These are phyloP conservation scores for Trametes pubescens DNA, from an alignment of 1,284 basidiomycete species.

Conservation along the genomic window DNA sequence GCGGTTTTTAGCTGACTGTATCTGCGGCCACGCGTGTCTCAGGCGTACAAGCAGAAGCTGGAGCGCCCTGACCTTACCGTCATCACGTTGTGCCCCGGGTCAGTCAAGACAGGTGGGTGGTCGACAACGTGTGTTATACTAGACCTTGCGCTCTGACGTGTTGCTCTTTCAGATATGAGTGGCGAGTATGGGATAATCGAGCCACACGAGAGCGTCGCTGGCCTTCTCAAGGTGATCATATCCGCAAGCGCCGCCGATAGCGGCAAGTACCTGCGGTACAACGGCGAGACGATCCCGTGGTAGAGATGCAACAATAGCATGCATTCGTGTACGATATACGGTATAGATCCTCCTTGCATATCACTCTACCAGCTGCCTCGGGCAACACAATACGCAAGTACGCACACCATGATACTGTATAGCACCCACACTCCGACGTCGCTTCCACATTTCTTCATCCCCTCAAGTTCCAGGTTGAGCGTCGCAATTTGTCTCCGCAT, in stretches of 20 bases:
- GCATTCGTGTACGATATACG: not conserved
- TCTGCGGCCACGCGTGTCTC: not conserved
- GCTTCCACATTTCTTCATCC: no score
- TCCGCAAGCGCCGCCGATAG: slow-evolving; percentile 30
- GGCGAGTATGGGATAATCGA: slow-evolving; percentile 40
- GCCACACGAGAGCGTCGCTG: slow-evolving; percentile 38
- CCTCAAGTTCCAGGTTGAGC: no score
- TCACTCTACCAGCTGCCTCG: no score
- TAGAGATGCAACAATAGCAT: not conserved
- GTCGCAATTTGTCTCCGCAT: no score
- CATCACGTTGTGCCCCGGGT: not conserved
- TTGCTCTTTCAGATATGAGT: slow-evolving; percentile 41
- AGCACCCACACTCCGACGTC: no score
- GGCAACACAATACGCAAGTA: no score
- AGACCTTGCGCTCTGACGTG: not conserved
- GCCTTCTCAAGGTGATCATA: slow-evolving; percentile 37
- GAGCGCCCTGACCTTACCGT: not conserved
- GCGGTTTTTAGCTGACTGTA: not conserved
- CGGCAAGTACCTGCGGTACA: slow-evolving; percentile 20
- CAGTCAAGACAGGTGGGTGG: not conserved
- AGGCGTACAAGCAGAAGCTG: not conserved
- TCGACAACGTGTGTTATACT: not conserved
- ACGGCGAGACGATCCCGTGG: slow-evolving; percentile 21
- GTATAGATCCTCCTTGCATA: no score
- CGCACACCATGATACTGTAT: no score